Evolutionary conservation across 2,329 filamentous ascomycete genomes (phyloP), one percentile per base, ranked within the genome.

Genomic region (Escovopsis sp.): DNA sequence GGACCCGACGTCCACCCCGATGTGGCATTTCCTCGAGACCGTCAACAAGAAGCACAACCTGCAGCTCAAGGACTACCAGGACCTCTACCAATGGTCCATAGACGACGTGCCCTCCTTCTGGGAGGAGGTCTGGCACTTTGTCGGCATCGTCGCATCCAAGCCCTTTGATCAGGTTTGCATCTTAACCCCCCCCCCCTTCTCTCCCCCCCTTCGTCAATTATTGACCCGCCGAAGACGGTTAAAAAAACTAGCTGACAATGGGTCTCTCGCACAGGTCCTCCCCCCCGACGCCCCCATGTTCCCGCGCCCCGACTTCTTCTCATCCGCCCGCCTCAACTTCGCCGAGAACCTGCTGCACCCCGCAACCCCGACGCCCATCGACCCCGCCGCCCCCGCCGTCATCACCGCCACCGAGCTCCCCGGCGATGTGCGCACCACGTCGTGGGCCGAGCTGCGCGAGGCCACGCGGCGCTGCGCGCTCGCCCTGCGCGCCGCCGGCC

Each of bases 341-440:
- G 88, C 89, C 26, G 85, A 96, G 65, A 98, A 98, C 59, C 69
- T 96, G 42, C 76, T 98, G 4, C 95, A 81, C 59, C 89, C 89
- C 4, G 69, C 68, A 40, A 54, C 55, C 3, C 41, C 49, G 36
- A 49, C 53, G 33, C 45, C 55, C 26, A 47, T 59, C 32, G 65
- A 81, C 48, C 73, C 80, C 40, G 61, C 76, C 38, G 68, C 72
- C 4, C 62, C 75, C 6, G 88, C 88, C 15, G 71, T 94, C 38
- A 82, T 95, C 53, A 84, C 82, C 26, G 80, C 77, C 4, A 94
- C 86, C 10, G 89, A 96, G 63, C 59, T 68, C 12, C 76, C 74
- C 12, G 70, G 74, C 40, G 73, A 83, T 52, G 67, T 69, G 26
- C 59, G 63, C 40, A 57, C 61, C 43, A 70, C 67, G 26, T 81